These are phyloP conservation scores for Puccinellia tenuiflora DNA, from an alignment of 176 grass and related monocot species.

Conservation along the genomic window DNA sequence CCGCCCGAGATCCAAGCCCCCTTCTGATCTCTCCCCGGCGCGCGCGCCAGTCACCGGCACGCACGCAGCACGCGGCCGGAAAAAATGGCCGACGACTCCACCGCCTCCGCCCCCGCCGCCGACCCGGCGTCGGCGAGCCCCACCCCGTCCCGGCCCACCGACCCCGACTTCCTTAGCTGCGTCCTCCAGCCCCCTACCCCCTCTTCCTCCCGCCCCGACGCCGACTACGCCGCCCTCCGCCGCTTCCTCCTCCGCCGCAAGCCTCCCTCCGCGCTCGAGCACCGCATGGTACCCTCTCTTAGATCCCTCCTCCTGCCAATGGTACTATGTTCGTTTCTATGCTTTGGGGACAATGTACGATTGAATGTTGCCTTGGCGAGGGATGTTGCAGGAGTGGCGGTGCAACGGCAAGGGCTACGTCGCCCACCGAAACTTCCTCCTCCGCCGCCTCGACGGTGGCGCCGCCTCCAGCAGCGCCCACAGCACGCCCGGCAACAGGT, in stretches of 20 bases:
- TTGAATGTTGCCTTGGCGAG: not conserved
- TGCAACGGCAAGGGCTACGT: slow-evolving; percentile 88
- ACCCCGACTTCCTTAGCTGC: slow-evolving; percentile 88
- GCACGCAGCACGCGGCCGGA: not conserved
- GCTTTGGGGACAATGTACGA: not conserved
- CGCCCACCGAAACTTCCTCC: slow-evolving; percentile 67
- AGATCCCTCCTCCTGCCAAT: not conserved
- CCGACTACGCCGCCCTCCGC: slow-evolving; percentile 67
- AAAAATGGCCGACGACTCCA: slow-evolving; percentile 11
- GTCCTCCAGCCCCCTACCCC: slow-evolving; percentile 66
- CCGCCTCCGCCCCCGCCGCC: not conserved
- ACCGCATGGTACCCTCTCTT: slow-evolving; percentile 49
- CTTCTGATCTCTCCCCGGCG: slow-evolving; percentile 18
- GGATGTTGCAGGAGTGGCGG: slow-evolving; percentile 73
- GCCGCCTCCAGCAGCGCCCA: slow-evolving; percentile 37
- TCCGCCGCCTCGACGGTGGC: slow-evolving; percentile 49
- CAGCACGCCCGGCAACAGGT: slow-evolving; percentile 88
- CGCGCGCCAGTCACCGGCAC: not conserved
- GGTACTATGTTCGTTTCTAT: not conserved
- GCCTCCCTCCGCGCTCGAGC: slow-evolving; percentile 36
- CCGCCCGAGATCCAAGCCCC: slow-evolving; percentile 36
- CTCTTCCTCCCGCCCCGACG: slow-evolving; percentile 46
- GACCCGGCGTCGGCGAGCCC: not conserved
- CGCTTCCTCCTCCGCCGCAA: slow-evolving; percentile 75
- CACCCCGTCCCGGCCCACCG: slow-evolving; percentile 19